Evolutionary conservation across 2,329 filamentous ascomycete genomes (phyloP), one percentile per base, ranked within the genome.

Genomic region (Cercospora sp.): DNA sequence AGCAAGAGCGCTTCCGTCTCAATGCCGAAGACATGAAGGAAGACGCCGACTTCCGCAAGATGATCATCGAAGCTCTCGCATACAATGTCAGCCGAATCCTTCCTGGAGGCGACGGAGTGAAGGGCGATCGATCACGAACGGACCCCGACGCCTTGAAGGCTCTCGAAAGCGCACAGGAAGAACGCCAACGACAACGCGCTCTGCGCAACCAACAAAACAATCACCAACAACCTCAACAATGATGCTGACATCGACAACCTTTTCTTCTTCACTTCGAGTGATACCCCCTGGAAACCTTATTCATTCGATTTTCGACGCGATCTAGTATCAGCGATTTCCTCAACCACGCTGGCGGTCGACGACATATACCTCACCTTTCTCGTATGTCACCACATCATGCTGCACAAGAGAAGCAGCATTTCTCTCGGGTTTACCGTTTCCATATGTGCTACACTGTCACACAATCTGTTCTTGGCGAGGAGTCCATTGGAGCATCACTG

Each of bases 21-120:
- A 90, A 94, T 79, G 92, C 92, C 78, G 92, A 95, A 78, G 92
- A 95, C 78, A 86, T 88, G 73, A 85, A 85, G 59, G 92, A 95
- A 78, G 89, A 92, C 75, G 87, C 87, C 62, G 91, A 95, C 78
- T 86, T 95, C 32, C 87, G 91, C 67, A 86, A 86, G 73, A 91
- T 91, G 74, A 89, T 94, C 66, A 88, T 93, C 69, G 87, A 89
- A 64, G 89, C 89, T 3, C 91, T 94, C 72, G 87, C 91, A 12
- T 87, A 89, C 74, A 89, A 90, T 53, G 89, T 94, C 69, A 90
- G 89, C 66, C 87, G 88, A 71, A 86, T 92, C 60, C 84, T 90
- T 40, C 86, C 89, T 60, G 83, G 86, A 76, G 74, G 71, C 13
- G 71, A 72, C 62, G 71, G 69, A 43, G 67, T 65, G 26, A 75